A percentile compares a stretch with the other conserved stretches of the same genome.
Conservation (phyloP, 2,329 filamentous ascomycete species). For the Penicillium sp. region DNA sequence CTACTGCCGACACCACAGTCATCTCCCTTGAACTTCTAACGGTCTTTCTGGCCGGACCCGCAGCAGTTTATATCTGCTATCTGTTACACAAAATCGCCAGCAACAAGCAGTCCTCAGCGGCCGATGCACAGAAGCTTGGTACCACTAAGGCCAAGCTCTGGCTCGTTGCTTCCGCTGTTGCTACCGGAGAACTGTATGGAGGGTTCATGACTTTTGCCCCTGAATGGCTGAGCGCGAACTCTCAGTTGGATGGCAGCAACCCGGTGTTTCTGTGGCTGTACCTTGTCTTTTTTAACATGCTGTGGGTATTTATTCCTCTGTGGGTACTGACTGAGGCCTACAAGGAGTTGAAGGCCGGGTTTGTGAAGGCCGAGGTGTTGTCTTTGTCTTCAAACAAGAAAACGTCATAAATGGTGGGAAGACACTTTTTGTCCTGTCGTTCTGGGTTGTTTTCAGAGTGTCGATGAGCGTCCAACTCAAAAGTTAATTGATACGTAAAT, state of each 20-base stretch:
- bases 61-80: constrained; percentile 57
- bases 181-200: constrained; percentile 62
- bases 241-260: constrained; percentile 56
- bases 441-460: too few species aligned
- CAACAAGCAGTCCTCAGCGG: constrained; percentile 4
- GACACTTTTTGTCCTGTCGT: background rate
- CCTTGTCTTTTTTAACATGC: constrained; percentile 60
- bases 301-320: constrained; percentile 59
- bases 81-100: constrained; percentile 37
- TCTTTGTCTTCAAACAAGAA: constrained; percentile 14
- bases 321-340: constrained; percentile 56
- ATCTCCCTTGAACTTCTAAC: constrained; percentile 60
- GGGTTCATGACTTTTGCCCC: constrained; percentile 63
- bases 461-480: too few species aligned
- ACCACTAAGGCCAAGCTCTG: constrained; percentile 39
- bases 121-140: constrained; percentile 20
- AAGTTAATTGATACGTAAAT: too few species aligned
- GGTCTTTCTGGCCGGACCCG: constrained; percentile 55
- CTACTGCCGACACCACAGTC: constrained; percentile 55
- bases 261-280: constrained; percentile 63
- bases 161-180: constrained; percentile 57
- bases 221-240: constrained; percentile 59
- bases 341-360: constrained; percentile 38
- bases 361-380: constrained; percentile 26
- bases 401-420: background rate